Conservation (phyloP, 345 rosid species). For the Eucalyptus tenuipes region DNA sequence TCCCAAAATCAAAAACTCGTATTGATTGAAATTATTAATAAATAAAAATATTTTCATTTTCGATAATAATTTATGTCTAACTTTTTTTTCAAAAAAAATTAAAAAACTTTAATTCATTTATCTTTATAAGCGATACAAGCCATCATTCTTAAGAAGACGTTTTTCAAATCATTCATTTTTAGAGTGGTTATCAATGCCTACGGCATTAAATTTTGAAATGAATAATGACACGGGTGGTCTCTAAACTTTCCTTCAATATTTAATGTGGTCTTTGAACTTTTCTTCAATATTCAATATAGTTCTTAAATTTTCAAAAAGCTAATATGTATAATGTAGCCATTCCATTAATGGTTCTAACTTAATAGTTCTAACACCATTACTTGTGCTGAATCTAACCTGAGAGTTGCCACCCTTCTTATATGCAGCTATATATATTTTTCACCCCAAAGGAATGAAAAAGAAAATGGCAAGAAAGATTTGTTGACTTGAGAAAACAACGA, state of each 20-base stretch:
- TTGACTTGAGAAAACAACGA: accelerated
- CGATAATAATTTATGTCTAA: too few relatives aligned
- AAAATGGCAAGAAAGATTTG: neutral
- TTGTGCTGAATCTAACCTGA: accelerated
- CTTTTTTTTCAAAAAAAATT: neutral
- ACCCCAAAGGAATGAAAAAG: neutral
- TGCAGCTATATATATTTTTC: neutral
- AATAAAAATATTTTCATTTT: too few relatives aligned
- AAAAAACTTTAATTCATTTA: too few relatives aligned
- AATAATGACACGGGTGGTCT: accelerated
- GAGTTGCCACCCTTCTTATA: neutral
- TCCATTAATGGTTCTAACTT: neutral
- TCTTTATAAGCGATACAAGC: accelerated
- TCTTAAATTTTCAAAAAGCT: neutral
- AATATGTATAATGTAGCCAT: neutral
- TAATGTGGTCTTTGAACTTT: neutral
- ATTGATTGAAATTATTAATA: too few relatives aligned
- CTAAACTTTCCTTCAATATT: neutral
- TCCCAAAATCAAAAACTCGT: too few relatives aligned
- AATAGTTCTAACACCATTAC: neutral
- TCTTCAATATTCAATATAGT: neutral
- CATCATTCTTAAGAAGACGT: neutral
- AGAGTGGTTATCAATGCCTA: neutral
- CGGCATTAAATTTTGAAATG: neutral
- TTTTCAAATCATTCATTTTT: neutral